Percentiles rank a stretch among this genome's conserved stretches.
Conservation (phyloP, 306 rosid species). For the Quercus mongolica region DNA sequence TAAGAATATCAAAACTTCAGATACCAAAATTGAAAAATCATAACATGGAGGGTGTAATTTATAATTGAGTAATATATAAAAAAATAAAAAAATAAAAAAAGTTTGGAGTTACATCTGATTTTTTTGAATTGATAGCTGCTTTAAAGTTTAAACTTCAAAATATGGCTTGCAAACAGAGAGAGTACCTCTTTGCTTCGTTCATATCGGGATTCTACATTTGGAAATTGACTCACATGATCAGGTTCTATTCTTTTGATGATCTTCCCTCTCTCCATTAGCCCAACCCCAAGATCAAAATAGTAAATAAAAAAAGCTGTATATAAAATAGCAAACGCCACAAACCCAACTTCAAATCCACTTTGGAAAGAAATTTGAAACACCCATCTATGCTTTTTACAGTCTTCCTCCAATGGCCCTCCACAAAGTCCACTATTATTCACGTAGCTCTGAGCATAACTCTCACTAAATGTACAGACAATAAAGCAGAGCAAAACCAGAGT, state of each 20-base stretch:
- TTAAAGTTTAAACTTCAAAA: too few relatives aligned
- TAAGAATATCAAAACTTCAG: too few relatives aligned
- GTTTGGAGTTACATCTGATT: too few relatives aligned
- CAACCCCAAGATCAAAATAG: conserved; percentile 9
- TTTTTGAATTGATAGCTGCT: too few relatives aligned
- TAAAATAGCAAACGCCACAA: conserved; percentile 13
- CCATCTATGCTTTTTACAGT: background rate
- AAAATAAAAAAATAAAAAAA: too few relatives aligned
- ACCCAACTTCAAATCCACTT: conserved; percentile 27
- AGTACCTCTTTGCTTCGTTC: too few relatives aligned
- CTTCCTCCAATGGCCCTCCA: conserved; percentile 16
- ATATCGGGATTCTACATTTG: too few relatives aligned
- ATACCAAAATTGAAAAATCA: too few relatives aligned
- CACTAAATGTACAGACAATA: background rate
- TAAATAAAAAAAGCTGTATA: background rate
- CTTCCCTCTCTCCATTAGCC: background rate
- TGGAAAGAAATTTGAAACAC: conserved; percentile 14
- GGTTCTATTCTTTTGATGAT: background rate
- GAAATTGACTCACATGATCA: too few relatives aligned
- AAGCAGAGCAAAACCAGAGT: background rate
- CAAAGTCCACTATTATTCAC: conserved; percentile 30
- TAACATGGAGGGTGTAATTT: too few relatives aligned
- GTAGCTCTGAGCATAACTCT: conserved; percentile 11
- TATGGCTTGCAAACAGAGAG: too few relatives aligned
- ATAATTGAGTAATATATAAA: too few relatives aligned